Evolutionary conservation across 441 rosid genomes (phyloP).

Genomic region (Theobroma grandiflorum): DNA sequence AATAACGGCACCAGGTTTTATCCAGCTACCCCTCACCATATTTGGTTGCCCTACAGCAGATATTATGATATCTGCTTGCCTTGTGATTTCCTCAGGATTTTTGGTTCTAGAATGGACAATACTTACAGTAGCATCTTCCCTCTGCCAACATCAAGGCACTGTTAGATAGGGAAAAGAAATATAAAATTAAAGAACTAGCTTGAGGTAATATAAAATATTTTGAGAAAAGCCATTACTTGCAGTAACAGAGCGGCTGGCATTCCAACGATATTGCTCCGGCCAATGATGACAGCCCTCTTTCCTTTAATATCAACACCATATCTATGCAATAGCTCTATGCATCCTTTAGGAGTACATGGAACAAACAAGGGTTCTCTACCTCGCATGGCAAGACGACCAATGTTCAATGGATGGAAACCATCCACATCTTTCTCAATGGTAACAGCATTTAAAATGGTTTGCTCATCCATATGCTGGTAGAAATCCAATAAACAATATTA

Average conservation of each 20-base stretch:
- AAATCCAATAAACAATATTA: slow-evolving; percentile 22
- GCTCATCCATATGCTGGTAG: slow-evolving; percentile 81
- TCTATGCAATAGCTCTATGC: slow-evolving; percentile 86
- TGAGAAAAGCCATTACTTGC: slow-evolving; percentile 54
- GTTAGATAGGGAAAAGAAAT: background rate
- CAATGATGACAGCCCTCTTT: slow-evolving; percentile 83
- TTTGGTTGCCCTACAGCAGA: slow-evolving; percentile 86
- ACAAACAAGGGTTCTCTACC: slow-evolving; percentile 85
- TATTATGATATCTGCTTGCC: slow-evolving; percentile 82
- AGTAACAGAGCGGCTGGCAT: slow-evolving; percentile 91
- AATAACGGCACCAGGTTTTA: slow-evolving; percentile 87
- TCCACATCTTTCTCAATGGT: slow-evolving; percentile 88
- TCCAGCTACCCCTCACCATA: slow-evolving; percentile 87
- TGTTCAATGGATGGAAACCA: slow-evolving; percentile 88
- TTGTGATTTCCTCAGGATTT: slow-evolving; percentile 75
- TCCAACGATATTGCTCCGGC: slow-evolving; percentile 95
- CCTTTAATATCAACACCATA: slow-evolving; percentile 79
- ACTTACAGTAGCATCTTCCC: slow-evolving; percentile 86
- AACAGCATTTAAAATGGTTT: slow-evolving; percentile 77
- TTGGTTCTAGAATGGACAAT: slow-evolving; percentile 82
- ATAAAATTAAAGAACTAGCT: background rate
- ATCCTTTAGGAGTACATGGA: slow-evolving; percentile 94
- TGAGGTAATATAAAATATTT: background rate
- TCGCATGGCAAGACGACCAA: slow-evolving; percentile 86
- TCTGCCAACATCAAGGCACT: slow-evolving; percentile 43